Percentiles rank a stretch among this genome's conserved stretches.
Conservation (phyloP, 1,139 yeast species). For the Nematodospora anomalae region DNA sequence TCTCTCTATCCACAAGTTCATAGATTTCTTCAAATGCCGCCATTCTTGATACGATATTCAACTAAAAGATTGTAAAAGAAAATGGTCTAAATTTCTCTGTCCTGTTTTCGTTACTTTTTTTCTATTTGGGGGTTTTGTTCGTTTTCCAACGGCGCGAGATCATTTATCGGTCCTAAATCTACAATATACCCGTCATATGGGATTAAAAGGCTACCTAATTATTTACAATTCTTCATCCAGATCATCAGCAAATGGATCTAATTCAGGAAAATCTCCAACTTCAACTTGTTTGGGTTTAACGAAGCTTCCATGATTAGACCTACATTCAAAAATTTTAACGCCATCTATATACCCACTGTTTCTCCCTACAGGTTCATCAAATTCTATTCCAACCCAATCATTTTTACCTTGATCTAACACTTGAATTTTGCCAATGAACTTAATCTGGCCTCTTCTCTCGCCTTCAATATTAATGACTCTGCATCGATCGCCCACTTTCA, state of each 20-base stretch:
- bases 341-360: slow-evolving; percentile 43
- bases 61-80: background rate
- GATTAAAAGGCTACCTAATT: no score
- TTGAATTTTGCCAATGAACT: slow-evolving; percentile 65
- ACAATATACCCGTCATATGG: no score
- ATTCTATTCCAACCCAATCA: slow-evolving; percentile 50
- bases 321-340: slow-evolving; percentile 33
- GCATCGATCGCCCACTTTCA: slow-evolving; percentile 39
- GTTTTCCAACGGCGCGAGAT: no score
- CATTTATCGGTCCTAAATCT: no score
- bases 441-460: slow-evolving; percentile 66
- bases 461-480: slow-evolving; percentile 45
- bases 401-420: slow-evolving; percentile 51
- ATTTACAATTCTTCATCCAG: slow-evolving; percentile 13
- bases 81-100: no score
- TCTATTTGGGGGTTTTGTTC: background rate
- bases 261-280: slow-evolving; percentile 54
- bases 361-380: slow-evolving; percentile 51
- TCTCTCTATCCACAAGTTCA: slow-evolving; percentile 37
- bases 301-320: slow-evolving; percentile 49
- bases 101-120: background rate
- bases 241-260: slow-evolving; percentile 37
- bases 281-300: slow-evolving; percentile 50
- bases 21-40: slow-evolving; percentile 34
- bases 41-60: no score